phyloP scores from a whole-genome alignment of 306 rosid species.

The Hylodesmum podocarpum region DNA sequence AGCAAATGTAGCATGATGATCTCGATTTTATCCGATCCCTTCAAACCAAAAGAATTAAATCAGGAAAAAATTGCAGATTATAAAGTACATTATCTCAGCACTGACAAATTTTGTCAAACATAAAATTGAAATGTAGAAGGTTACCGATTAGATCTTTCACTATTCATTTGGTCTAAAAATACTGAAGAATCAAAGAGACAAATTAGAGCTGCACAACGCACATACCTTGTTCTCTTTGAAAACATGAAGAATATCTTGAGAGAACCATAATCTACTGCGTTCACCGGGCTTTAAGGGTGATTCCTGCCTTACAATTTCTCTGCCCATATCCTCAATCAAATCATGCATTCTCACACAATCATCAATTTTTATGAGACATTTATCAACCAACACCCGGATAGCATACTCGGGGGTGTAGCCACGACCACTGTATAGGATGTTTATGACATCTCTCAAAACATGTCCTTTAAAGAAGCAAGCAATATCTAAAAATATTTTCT shows the following conservation, averaged over 20 bases:
- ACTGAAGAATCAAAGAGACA: background rate
- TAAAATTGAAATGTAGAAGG: background rate
- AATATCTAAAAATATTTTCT: background rate
- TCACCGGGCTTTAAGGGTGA: background rate
- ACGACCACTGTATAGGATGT: background rate
- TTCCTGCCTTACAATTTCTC: background rate
- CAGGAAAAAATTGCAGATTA: background rate
- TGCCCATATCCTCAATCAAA: background rate
- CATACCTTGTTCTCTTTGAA: background rate
- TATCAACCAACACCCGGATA: background rate
- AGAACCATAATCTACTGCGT: background rate
- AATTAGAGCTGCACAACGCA: background rate
- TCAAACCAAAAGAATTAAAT: background rate
- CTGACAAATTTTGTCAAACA: background rate
- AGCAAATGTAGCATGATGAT: background rate
- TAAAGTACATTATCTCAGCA: background rate
- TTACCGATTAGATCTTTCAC: background rate
- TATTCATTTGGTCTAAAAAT: background rate
- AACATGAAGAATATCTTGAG: background rate
- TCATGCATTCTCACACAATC: background rate
- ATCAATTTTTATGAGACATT: background rate
- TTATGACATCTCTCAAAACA: background rate
- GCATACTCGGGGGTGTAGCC: background rate
- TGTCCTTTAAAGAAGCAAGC: slow-evolving; percentile 9
- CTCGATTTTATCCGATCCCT: background rate